These are phyloP conservation scores for Tricholoma sp. DNA, from an alignment of 768 basidiomycete species.

Conservation along the genomic window DNA sequence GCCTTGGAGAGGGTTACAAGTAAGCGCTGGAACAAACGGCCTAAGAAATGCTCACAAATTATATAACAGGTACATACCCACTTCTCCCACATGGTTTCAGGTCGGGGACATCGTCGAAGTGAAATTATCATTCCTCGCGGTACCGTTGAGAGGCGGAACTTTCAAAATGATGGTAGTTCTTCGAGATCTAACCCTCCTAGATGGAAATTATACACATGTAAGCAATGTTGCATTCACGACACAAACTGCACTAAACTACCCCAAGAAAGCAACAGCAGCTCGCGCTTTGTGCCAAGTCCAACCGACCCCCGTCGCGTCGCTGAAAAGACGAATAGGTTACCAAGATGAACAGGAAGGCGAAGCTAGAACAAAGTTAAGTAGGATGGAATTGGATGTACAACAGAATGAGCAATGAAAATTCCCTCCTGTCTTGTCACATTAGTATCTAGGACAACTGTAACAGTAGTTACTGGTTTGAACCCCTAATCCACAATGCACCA, in stretches of 20 bases:
- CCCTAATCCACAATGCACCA: too few species aligned
- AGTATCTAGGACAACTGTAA: too few species aligned
- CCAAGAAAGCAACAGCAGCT: neutral
- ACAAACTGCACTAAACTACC: too few species aligned
- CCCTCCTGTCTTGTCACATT: neutral
- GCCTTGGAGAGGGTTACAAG: neutral
- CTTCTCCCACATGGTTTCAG: neutral
- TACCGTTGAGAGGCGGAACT: neutral
- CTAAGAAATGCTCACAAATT: neutral
- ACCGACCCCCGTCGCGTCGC: neutral
- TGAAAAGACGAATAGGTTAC: neutral
- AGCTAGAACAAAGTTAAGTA: neutral
- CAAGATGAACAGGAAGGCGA: neutral
- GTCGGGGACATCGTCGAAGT: neutral
- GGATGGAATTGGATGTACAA: too few species aligned
- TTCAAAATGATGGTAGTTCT: neutral
- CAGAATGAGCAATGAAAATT: too few species aligned
- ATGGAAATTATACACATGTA: too few species aligned
- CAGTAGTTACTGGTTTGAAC: too few species aligned
- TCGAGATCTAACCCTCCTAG: too few species aligned
- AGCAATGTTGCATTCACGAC: too few species aligned
- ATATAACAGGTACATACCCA: neutral
- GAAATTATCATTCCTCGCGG: neutral
- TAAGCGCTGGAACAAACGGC: neutral
- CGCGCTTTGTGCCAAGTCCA: neutral